These are phyloP conservation scores for Ogataea allantospora DNA, from an alignment of 805 yeast genomes.

Conservation along the genomic window DNA sequence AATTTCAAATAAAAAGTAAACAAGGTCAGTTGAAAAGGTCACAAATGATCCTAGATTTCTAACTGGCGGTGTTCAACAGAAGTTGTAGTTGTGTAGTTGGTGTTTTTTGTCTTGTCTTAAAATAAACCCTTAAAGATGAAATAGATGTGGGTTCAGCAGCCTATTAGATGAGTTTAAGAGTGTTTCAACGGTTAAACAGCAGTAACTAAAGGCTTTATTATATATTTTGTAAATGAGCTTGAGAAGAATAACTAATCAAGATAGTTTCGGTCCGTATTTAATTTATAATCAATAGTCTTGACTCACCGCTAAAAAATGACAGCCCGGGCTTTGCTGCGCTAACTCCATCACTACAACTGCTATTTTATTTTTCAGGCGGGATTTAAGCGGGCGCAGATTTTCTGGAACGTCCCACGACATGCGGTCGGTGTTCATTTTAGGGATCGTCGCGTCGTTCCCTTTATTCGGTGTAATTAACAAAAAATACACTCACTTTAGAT, in stretches of 20 bases:
- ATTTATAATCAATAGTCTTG: constrained; percentile 5
- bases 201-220: constrained; percentile 1
- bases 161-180: background rate
- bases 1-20: background rate
- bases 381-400: constrained; percentile 8
- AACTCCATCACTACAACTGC: constrained; percentile 6
- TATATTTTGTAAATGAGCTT: constrained; percentile 1
- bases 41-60: background rate
- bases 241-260: constrained; percentile 6
- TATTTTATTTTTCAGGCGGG: constrained; percentile 1
- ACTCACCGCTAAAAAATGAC: constrained; percentile 11
- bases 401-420: constrained; percentile 6
- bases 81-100: constrained; percentile 1
- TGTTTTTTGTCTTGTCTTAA: constrained; percentile 4
- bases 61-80: constrained; percentile 1
- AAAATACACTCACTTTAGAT: constrained; percentile 1
- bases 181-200: background rate
- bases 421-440: constrained; percentile 2
- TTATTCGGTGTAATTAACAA: background rate
- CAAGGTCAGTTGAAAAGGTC: background rate
- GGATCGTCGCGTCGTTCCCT: constrained; percentile 8
- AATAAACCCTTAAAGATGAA: constrained; percentile 1
- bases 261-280: constrained; percentile 1
- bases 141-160: constrained; percentile 3
- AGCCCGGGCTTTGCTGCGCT: constrained; percentile 9